Evolutionary conservation across 345 rosid genomes (phyloP).

Genomic region (Leavenworthia alabamica): DNA sequence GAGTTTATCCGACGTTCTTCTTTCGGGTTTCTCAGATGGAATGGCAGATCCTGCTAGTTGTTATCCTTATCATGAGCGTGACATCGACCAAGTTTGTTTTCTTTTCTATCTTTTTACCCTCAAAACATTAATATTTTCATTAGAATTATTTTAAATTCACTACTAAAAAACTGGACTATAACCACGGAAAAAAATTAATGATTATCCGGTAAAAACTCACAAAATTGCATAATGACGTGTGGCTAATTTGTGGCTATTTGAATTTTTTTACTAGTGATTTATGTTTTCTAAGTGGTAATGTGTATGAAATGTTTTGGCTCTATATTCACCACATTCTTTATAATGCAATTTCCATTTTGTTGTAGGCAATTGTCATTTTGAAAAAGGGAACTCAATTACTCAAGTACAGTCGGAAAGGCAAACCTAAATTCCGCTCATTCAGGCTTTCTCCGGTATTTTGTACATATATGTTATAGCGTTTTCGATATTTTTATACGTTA

Average conservation of each 20-base stretch:
- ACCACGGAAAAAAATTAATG: too few species aligned
- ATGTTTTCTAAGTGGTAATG: too few species aligned
- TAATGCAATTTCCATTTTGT: neutral
- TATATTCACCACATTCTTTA: too few species aligned
- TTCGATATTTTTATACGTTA: too few species aligned
- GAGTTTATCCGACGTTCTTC: conserved; percentile 44
- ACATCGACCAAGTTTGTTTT: conserved; percentile 66
- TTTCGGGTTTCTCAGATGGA: conserved; percentile 78
- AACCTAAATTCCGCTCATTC: conserved; percentile 85
- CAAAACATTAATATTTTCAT: neutral
- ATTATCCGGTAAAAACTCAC: too few species aligned
- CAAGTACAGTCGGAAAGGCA: conserved; percentile 91
- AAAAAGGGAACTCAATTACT: conserved; percentile 81
- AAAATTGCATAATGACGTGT: too few species aligned
- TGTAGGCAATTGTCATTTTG: conserved; percentile 72
- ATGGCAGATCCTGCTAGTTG: conserved; percentile 91
- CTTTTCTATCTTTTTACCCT: neutral
- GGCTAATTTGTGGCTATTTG: too few species aligned
- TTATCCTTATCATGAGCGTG: conserved; percentile 73
- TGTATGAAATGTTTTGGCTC: neutral
- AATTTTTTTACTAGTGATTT: too few species aligned
- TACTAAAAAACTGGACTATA: too few species aligned
- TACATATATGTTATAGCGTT: neutral
- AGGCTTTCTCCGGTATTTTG: conserved; percentile 57
- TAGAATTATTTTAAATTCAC: too few species aligned